Base-by-base conservation (phyloP, 345 rosid species). In the Lepidium africanum region DNA sequence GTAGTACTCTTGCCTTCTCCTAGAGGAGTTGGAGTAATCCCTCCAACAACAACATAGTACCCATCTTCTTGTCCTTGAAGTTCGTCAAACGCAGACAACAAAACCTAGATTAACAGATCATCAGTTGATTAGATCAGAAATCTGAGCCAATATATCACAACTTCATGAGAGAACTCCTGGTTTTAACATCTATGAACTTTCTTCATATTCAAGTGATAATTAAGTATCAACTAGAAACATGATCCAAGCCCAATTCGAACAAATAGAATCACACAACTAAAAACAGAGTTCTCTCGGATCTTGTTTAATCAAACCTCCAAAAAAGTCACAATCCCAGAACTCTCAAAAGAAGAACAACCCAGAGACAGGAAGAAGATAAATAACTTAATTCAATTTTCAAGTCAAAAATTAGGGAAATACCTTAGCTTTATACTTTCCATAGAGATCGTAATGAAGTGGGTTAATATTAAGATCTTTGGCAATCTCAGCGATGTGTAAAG, bases 1-100 rank as follows among this genome's bases (percentile, higher is more conserved):
- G 99, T 94, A 37, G 99, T 94, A 5, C 95, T 86, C 62, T 94
- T 94, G 79, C 99, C 99, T 79, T 94, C 99, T 27, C 99, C 99
- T 35, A 94, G 92, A 33, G 97, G 99, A 54, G 99, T 91, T n/a
- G 99, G 99, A 63, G 99, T 91, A 52, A 91, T 94, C 64, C 99
- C 99, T 55, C 97, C 99, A 38, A 94, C 96, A 75, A 91, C 97
- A 63, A 91, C 96, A 71, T 89, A 94, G 74, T 86, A 94, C 1
- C 97, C 99, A 79, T 91, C 90, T 32, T 72, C 69, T 72, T 78
- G 77, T 76, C 80, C 90, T 80, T 89, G 52, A 60, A 89, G 86
- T 73, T 89, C 97, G 62, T 87, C 95, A 45, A 89, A 72, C 37
- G 75, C 95, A 7, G 97, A 81, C 78, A 94, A 67, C 76, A 94